These are phyloP conservation scores for Thelonectria olida DNA, from an alignment of 2,329 filamentous ascomycete species.

Conservation along the genomic window DNA sequence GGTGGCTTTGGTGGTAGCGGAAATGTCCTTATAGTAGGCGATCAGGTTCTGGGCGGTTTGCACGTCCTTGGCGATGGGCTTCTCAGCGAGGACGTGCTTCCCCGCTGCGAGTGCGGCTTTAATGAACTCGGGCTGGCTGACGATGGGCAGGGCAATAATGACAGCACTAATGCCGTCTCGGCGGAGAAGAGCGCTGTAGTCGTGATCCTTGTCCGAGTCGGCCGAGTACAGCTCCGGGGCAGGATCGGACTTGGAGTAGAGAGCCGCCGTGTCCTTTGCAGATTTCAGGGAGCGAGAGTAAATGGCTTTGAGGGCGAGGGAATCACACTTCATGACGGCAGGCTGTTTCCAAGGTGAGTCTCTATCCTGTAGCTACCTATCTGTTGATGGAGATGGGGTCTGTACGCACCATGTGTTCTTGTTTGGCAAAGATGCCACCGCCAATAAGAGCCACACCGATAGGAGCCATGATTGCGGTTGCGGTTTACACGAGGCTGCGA, in stretches of 20 bases:
- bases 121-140: conserved; percentile 66
- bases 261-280: conserved; percentile 56
- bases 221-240: conserved; percentile 65
- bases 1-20: conserved; percentile 43
- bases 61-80: conserved; percentile 72
- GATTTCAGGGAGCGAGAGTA: conserved; percentile 71
- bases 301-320: conserved; percentile 68
- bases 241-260: conserved; percentile 44
- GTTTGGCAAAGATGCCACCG: conserved; percentile 69
- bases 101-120: conserved; percentile 68
- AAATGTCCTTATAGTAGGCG: conserved; percentile 42
- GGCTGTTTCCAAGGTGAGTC: conserved; percentile 48
- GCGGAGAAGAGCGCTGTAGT: conserved; percentile 60
- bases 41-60: conserved; percentile 53
- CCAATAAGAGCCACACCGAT: conserved; percentile 69
- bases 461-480: conserved; percentile 43
- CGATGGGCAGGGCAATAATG: conserved; percentile 70
- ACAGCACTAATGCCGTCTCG: conserved; percentile 65
- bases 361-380: not conserved
- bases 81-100: conserved; percentile 77
- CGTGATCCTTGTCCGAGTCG: conserved; percentile 56
- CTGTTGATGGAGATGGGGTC: not conserved
- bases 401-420: conserved; percentile 61
- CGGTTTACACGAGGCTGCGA: too few species aligned
- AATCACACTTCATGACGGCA: conserved; percentile 63